Evolutionary conservation across 495 filamentous ascomycete genomes (phyloP).

Genomic region (Neurospora sp.): DNA sequence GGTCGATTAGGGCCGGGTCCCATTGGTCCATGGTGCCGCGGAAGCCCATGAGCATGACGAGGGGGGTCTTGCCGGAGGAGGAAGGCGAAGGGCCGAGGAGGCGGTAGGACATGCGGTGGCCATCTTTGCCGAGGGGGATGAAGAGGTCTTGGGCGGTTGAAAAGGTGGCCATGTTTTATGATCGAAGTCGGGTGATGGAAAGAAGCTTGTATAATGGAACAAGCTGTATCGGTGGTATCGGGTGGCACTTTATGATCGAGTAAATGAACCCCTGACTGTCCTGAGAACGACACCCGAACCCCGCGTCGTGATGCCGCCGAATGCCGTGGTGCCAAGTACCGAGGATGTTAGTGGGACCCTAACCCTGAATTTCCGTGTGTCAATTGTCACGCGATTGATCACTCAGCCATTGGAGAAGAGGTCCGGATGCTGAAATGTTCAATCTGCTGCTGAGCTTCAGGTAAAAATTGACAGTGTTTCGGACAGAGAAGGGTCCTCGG

Average conservation of each 20-base stretch:
- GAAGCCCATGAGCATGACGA: slow-evolving; percentile 24
- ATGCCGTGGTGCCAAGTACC: background rate
- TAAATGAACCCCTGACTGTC: background rate
- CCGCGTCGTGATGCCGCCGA: background rate
- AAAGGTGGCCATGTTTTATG: background rate
- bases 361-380: background rate
- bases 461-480: background rate
- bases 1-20: slow-evolving; percentile 21
- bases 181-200: too few species aligned
- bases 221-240: too few species aligned
- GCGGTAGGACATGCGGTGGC: slow-evolving; percentile 12
- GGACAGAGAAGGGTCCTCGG: too few species aligned
- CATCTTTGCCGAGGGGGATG: background rate
- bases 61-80: slow-evolving; percentile 12
- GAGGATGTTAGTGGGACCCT: background rate
- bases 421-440: background rate
- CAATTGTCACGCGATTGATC: background rate
- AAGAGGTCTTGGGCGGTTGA: background rate
- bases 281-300: background rate
- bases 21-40: slow-evolving; percentile 23
- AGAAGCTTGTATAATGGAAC: too few species aligned
- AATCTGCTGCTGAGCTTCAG: background rate
- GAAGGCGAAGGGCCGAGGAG: slow-evolving; percentile 11
- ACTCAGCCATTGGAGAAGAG: background rate
- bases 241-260: background rate